Conservation (phyloP, 1,284 basidiomycete genomes). For the Waitea zeae region DNA sequence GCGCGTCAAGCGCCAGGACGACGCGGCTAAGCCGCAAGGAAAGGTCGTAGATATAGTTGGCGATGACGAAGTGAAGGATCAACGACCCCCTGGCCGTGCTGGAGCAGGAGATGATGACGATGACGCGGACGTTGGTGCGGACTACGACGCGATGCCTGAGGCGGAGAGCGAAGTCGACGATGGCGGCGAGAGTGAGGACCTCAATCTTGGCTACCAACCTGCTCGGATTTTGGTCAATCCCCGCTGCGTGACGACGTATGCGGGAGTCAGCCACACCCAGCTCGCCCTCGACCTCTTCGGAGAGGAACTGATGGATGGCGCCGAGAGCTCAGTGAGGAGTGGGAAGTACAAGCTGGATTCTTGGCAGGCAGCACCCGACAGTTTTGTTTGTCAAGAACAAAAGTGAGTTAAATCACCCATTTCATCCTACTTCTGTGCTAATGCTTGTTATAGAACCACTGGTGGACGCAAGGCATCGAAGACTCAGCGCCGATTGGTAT, state of each 20-base stretch:
- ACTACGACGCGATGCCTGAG: slow-evolving; percentile 77
- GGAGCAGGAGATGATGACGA: slow-evolving; percentile 25
- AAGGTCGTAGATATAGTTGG: background rate
- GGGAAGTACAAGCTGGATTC: slow-evolving; percentile 78
- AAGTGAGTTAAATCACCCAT: slow-evolving; percentile 22
- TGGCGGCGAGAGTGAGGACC: slow-evolving; percentile 29
- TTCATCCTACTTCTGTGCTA: slow-evolving; percentile 5
- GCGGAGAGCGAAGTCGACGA: slow-evolving; percentile 27
- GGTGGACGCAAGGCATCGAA: slow-evolving; percentile 86
- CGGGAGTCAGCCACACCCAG: slow-evolving; percentile 86
- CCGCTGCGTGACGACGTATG: slow-evolving; percentile 89
- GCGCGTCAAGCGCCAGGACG: slow-evolving; percentile 11
- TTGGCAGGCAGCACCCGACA: slow-evolving; percentile 88
- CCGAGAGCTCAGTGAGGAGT: slow-evolving; percentile 16
- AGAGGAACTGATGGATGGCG: slow-evolving; percentile 40
- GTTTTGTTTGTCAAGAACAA: slow-evolving; percentile 94
- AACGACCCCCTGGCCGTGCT: slow-evolving; percentile 13
- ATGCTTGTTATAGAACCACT: slow-evolving; percentile 36
- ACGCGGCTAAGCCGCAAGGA: slow-evolving; percentile 8
- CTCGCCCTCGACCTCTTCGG: slow-evolving; percentile 86
- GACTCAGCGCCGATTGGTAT: slow-evolving; percentile 73
- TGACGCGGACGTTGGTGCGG: slow-evolving; percentile 72
- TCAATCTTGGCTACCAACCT: slow-evolving; percentile 77
- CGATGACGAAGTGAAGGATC: slow-evolving; percentile 6
- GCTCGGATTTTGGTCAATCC: slow-evolving; percentile 89